Conservation (phyloP, 352 stramenopile species). For the Peronospora belbahrii region DNA sequence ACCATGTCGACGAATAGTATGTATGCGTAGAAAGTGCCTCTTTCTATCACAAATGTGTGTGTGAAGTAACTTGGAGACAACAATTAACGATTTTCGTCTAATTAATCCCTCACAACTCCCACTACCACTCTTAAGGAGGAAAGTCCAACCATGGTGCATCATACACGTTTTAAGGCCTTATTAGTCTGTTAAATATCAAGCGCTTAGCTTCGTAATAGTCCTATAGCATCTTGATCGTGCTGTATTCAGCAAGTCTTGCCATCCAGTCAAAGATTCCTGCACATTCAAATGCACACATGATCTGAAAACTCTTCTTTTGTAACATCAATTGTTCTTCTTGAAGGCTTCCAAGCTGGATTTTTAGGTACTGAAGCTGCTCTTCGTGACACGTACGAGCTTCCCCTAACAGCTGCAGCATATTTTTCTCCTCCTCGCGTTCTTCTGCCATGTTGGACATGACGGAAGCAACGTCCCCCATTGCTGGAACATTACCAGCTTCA, state of each 20-base stretch:
- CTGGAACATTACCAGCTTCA: slow-evolving; percentile 17
- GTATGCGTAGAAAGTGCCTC: no score
- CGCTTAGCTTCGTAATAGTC: background rate
- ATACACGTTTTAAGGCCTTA: no score
- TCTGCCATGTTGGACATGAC: slow-evolving; percentile 26
- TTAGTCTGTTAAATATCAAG: slow-evolving; percentile 23
- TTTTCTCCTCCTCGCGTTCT: slow-evolving; percentile 29
- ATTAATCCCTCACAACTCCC: no score
- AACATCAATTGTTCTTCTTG: slow-evolving; percentile 21
- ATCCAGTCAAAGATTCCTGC: slow-evolving; percentile 25
- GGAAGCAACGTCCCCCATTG: slow-evolving; percentile 16
- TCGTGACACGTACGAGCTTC: slow-evolving; percentile 22
- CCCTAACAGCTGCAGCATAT: slow-evolving; percentile 21
- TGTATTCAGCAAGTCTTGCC: slow-evolving; percentile 14
- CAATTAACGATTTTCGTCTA: no score
- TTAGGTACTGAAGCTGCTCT: slow-evolving; percentile 14
- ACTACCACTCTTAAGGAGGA: no score
- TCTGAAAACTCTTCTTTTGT: slow-evolving; percentile 26
- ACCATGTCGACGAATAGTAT: no score
- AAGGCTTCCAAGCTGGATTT: slow-evolving; percentile 10
- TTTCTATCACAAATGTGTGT: no score
- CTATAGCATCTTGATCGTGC: slow-evolving; percentile 20
- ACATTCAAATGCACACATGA: slow-evolving; percentile 26
- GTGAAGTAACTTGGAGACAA: no score
- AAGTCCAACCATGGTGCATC: no score